Evolutionary conservation across 257 asterid species (phyloP).

Genomic region (Verbena officinalis): DNA sequence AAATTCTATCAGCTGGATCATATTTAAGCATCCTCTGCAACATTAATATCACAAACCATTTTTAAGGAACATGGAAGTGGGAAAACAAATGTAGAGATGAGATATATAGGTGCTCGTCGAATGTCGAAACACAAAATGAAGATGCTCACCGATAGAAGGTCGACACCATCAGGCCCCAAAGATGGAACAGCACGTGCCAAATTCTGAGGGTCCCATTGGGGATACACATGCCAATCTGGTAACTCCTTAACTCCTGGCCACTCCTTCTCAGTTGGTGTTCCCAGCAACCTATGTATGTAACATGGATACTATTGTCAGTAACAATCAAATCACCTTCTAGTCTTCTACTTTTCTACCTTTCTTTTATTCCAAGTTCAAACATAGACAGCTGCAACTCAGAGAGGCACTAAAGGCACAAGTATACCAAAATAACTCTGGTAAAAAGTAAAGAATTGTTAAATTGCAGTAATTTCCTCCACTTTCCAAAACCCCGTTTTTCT

Average conservation of each 20-base stretch:
- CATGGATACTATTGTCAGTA: neutral
- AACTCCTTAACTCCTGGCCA: slow-evolving; percentile 92
- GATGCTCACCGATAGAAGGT: slow-evolving; percentile 63
- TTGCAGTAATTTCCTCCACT: neutral
- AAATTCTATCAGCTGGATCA: slow-evolving; percentile 86
- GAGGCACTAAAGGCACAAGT: neutral
- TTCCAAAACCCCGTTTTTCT: neutral
- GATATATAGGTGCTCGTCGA: no score
- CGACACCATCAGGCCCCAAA: slow-evolving; percentile 82
- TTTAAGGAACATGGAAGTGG: neutral
- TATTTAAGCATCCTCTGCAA: slow-evolving; percentile 79
- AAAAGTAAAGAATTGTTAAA: neutral
- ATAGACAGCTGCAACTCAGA: neutral
- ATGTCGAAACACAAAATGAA: slow-evolving; percentile 3
- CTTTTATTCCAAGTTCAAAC: no score
- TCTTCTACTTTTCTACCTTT: no score
- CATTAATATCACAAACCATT: neutral
- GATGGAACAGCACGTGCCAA: slow-evolving; percentile 81
- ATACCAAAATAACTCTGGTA: neutral
- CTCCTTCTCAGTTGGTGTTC: slow-evolving; percentile 82
- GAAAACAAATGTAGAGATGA: neutral
- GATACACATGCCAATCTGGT: slow-evolving; percentile 95
- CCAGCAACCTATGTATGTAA: slow-evolving; percentile 59
- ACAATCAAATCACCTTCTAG: neutral
- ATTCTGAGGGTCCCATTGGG: slow-evolving; percentile 87